Conservation (phyloP, 257 asterid species). For the Plantago ovata region DNA sequence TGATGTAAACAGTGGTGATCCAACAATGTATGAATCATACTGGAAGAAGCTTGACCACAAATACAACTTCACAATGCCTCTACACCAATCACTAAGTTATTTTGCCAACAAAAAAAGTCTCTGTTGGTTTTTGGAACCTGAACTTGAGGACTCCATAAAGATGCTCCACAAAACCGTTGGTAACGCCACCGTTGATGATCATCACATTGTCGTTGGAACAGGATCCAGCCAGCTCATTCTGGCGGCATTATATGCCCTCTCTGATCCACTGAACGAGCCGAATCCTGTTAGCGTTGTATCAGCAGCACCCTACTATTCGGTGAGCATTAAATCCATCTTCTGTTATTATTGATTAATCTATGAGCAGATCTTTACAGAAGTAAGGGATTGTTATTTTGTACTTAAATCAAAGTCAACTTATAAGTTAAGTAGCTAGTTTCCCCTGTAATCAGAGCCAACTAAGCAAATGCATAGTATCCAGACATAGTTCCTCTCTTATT, state of each 20-base stretch:
- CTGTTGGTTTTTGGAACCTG: constrained; percentile 83
- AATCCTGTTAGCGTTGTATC: constrained; percentile 60
- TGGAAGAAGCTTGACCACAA: constrained; percentile 40
- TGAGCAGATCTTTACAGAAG: constrained; percentile 5
- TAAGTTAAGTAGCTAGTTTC: too few species aligned
- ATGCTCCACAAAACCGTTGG: constrained; percentile 49
- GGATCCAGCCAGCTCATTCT: constrained; percentile 83
- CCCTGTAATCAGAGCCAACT: constrained; percentile 22
- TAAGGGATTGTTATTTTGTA: not conserved
- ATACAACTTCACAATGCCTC: constrained; percentile 29
- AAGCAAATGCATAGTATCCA: constrained; percentile 4
- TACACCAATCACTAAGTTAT: constrained; percentile 62
- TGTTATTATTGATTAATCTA: not conserved
- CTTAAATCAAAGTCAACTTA: too few species aligned
- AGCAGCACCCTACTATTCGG: constrained; percentile 82
- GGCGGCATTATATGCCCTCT: constrained; percentile 68
- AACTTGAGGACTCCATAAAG: constrained; percentile 58
- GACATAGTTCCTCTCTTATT: constrained; percentile 2
- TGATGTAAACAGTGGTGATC: constrained; percentile 43
- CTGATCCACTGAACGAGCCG: constrained; percentile 28
- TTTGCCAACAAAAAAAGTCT: constrained; percentile 39
- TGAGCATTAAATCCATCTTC: constrained; percentile 14
- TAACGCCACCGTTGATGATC: constrained; percentile 51
- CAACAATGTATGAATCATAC: constrained; percentile 38
- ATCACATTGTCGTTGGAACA: constrained; percentile 58